phyloP scores from a whole-genome alignment of 208 protist species.

The Trichomonas vaginalis region DNA sequence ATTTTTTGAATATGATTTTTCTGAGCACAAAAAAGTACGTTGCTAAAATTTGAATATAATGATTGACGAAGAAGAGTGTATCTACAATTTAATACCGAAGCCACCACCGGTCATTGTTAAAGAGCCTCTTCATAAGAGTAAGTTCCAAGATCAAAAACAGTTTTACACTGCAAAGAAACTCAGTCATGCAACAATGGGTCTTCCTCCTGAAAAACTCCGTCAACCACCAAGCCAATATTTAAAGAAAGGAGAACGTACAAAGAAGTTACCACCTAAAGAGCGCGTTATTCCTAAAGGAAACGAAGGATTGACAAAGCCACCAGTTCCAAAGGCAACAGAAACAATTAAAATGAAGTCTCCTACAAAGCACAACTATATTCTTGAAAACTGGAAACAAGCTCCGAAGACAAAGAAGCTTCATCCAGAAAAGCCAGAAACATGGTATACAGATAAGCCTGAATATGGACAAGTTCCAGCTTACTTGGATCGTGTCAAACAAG shows the following conservation, averaged over 20 bases:
- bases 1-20: no score
- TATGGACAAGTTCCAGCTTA: not conserved
- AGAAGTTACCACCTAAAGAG: not conserved
- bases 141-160: not conserved
- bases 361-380: not conserved
- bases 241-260: not conserved
- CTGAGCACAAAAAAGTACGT: no score
- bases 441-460: not conserved
- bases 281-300: not conserved
- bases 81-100: not conserved
- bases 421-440: not conserved
- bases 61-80: not conserved
- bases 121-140: not conserved
- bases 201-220: not conserved
- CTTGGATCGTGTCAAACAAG: not conserved
- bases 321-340: not conserved
- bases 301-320: not conserved
- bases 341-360: not conserved
- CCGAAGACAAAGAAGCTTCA: not conserved
- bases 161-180: not conserved
- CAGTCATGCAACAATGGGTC: not conserved
- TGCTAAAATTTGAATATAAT: not conserved
- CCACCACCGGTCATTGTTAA: conserved; percentile 2
- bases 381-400: not conserved
- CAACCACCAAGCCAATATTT: not conserved